A percentile compares a stretch with the other conserved stretches of the same genome.
These are phyloP conservation scores for Cyberlindnera mississippiensis DNA, from an alignment of 805 yeast species.

Conservation along the genomic window DNA sequence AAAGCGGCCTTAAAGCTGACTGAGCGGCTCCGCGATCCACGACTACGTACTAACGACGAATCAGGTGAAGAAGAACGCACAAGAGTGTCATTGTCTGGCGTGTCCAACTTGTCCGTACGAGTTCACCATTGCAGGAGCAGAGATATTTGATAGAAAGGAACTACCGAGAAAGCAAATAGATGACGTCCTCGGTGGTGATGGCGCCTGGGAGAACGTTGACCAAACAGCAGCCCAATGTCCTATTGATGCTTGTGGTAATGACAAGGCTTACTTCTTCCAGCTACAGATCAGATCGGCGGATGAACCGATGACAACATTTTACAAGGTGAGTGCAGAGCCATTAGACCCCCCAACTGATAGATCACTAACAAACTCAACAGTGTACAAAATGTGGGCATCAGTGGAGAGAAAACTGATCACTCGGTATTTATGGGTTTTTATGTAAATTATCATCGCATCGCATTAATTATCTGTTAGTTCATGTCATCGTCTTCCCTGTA, in stretches of 20 bases:
- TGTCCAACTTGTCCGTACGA: slow-evolving; percentile 96
- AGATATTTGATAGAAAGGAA: slow-evolving; percentile 79
- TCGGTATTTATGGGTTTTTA: no score
- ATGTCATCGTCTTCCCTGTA: no score
- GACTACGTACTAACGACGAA: neutral
- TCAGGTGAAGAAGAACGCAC: slow-evolving; percentile 7
- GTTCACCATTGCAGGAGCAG: slow-evolving; percentile 80
- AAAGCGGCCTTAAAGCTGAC: neutral
- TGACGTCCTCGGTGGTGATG: slow-evolving; percentile 94
- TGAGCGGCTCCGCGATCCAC: neutral
- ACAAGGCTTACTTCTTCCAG: slow-evolving; percentile 94
- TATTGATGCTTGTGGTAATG: slow-evolving; percentile 75
- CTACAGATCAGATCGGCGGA: slow-evolving; percentile 96
- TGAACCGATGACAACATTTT: slow-evolving; percentile 99
- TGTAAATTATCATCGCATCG: no score
- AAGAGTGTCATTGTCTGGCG: slow-evolving; percentile 4
- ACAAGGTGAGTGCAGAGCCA: slow-evolving; percentile 39
- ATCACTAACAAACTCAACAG: neutral
- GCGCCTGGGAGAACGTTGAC: slow-evolving; percentile 98
- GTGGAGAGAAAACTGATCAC: slow-evolving; percentile 55
- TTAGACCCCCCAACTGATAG: neutral
- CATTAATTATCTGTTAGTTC: no score
- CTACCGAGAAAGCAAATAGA: slow-evolving; percentile 88
- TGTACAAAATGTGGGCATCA: slow-evolving; percentile 91
- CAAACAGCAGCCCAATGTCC: slow-evolving; percentile 95